Evolutionary conservation across 805 yeast genomes (phyloP).

Genomic region (Hanseniaspora meyeri): DNA sequence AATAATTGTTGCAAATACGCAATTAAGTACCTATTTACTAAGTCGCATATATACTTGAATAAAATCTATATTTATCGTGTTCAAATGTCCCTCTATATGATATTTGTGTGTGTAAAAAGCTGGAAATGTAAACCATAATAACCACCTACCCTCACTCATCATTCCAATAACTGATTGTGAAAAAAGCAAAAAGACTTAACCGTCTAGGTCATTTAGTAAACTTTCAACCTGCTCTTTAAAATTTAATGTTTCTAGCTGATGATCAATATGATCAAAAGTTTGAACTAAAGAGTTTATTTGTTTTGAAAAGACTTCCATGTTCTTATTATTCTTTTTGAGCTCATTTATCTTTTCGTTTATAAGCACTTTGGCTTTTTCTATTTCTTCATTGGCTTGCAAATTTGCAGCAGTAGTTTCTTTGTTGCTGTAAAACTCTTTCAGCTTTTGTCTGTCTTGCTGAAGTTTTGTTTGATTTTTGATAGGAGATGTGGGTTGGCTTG

Average conservation of each 20-base stretch:
- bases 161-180: too few species aligned
- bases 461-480: constrained; percentile 3
- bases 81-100: too few species aligned
- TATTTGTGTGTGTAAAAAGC: too few species aligned
- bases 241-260: background rate
- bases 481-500: background rate
- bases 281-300: background rate
- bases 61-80: too few species aligned
- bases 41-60: too few species aligned
- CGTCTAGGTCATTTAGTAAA: background rate
- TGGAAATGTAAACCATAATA: too few species aligned
- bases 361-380: background rate
- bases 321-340: background rate
- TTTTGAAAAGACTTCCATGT: background rate
- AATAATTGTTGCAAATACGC: too few species aligned
- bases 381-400: background rate
- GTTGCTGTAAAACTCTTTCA: constrained; percentile 8
- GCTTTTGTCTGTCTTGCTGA: constrained; percentile 8
- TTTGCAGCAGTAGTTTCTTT: background rate
- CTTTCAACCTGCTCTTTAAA: background rate
- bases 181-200: background rate
- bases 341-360: background rate
- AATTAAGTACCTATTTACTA: too few species aligned
- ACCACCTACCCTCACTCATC: too few species aligned
- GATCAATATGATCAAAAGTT: background rate